Evolutionary conservation across 345 rosid genomes (phyloP).

Genomic region (Lepidium sativum): DNA sequence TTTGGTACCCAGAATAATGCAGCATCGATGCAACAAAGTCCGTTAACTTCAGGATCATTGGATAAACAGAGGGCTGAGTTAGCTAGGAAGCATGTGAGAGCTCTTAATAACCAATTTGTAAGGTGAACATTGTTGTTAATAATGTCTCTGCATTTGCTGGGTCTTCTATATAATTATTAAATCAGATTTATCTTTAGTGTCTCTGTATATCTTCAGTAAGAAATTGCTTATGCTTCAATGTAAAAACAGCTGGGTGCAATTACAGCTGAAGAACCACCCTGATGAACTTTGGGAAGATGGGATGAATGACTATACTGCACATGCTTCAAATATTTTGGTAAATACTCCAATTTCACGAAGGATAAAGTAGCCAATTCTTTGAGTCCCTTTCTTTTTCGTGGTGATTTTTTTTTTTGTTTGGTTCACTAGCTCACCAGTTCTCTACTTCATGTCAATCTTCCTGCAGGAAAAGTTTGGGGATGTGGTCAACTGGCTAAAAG

Average conservation of each 20-base stretch:
- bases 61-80: slow-evolving; percentile 58
- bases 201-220: background rate
- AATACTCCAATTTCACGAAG: background rate
- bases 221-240: slow-evolving; percentile 5
- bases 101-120: slow-evolving; percentile 89
- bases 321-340: slow-evolving; percentile 78
- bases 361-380: background rate
- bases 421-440: slow-evolving; percentile 3
- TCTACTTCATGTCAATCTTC: background rate
- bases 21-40: slow-evolving; percentile 40
- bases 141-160: background rate
- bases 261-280: slow-evolving; percentile 82
- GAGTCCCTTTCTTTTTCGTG: background rate
- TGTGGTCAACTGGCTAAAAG: slow-evolving; percentile 83
- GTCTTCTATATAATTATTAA: background rate
- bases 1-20: slow-evolving; percentile 51
- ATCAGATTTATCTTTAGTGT: background rate
- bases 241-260: slow-evolving; percentile 79
- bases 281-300: slow-evolving; percentile 99
- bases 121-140: slow-evolving; percentile 41
- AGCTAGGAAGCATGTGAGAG: slow-evolving; percentile 78
- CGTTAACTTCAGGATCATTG: slow-evolving; percentile 23
- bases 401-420: background rate
- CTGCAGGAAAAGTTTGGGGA: slow-evolving; percentile 77
- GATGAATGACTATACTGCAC: slow-evolving; percentile 57